A percentile compares a stretch with the other conserved stretches of the same genome.
phyloP scores from a whole-genome alignment of 768 basidiomycete genomes.

The Phanerochaete carnosa region DNA sequence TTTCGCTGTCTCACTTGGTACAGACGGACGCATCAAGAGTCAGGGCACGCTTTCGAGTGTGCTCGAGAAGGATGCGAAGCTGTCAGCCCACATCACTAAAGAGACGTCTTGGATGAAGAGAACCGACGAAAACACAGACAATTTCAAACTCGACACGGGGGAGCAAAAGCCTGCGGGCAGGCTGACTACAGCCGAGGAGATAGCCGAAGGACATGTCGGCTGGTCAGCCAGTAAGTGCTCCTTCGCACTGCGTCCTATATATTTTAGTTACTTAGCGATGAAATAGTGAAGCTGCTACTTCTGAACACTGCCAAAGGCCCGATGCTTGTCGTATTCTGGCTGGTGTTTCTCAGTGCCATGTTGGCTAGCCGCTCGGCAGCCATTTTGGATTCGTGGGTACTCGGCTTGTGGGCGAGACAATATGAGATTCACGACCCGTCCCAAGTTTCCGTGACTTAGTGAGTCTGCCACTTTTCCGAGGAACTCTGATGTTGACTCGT shows the following conservation, averaged over 20 bases:
- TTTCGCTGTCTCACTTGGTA: constrained; percentile 50
- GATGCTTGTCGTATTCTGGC: constrained; percentile 24
- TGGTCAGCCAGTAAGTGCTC: constrained; percentile 30
- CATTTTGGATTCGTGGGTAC: constrained; percentile 29
- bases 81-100: constrained; percentile 24
- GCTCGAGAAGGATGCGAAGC: constrained; percentile 37
- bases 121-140: constrained; percentile 11
- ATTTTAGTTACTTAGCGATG: background rate
- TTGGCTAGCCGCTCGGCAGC: constrained; percentile 14
- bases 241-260: background rate
- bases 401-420: constrained; percentile 34
- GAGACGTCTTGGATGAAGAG: constrained; percentile 20
- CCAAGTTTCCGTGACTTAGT: constrained; percentile 31
- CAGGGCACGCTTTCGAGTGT: constrained; percentile 47
- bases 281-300: constrained; percentile 30
- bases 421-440: constrained; percentile 26
- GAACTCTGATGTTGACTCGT: background rate
- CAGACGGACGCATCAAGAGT: constrained; percentile 47
- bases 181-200: constrained; percentile 35
- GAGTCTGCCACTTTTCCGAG: background rate
- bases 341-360: constrained; percentile 16
- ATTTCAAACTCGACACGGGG: background rate
- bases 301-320: constrained; percentile 23
- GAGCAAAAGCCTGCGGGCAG: constrained; percentile 24
- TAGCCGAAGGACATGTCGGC: constrained; percentile 33